Evolutionary conservation across 2,329 filamentous ascomycete species (phyloP).

Genomic region (Cladorrhinum sp.): DNA sequence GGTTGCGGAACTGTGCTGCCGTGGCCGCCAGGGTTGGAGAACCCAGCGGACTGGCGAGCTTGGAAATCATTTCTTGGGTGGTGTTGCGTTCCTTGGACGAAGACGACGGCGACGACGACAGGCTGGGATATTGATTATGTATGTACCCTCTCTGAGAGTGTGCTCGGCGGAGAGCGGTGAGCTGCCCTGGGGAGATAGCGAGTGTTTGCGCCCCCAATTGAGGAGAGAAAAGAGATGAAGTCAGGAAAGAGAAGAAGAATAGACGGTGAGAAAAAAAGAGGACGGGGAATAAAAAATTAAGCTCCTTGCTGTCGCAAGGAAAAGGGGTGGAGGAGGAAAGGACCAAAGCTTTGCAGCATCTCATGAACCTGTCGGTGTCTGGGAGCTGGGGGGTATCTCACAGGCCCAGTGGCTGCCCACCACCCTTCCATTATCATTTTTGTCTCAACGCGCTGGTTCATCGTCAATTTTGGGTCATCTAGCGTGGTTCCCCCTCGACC

Average conservation of each 20-base stretch:
- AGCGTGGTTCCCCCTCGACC: slow-evolving; percentile 6
- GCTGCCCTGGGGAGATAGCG: slow-evolving; percentile 16
- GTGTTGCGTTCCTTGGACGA: background rate
- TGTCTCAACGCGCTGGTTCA: background rate
- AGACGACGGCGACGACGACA: background rate
- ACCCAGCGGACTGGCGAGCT: slow-evolving; percentile 34
- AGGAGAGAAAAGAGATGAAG: slow-evolving; percentile 4
- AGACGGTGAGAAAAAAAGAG: background rate
- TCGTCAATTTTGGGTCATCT: slow-evolving; percentile 10
- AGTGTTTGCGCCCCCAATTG: slow-evolving; percentile 16
- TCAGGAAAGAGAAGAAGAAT: background rate
- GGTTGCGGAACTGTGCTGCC: slow-evolving; percentile 37
- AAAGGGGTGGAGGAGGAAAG: slow-evolving; percentile 11
- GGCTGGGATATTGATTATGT: background rate
- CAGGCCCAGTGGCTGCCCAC: background rate
- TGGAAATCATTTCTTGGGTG: slow-evolving; percentile 26
- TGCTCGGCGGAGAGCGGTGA: slow-evolving; percentile 10
- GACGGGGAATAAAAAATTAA: slow-evolving; percentile 9
- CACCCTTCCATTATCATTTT: background rate
- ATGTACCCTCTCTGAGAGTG: background rate
- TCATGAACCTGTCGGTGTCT: background rate
- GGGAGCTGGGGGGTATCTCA: background rate
- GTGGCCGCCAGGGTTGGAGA: slow-evolving; percentile 39
- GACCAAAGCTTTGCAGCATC: slow-evolving; percentile 1
- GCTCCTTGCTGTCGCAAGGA: background rate